phyloP scores from a whole-genome alignment of 1,284 basidiomycete genomes.

The Mycena sp. region DNA sequence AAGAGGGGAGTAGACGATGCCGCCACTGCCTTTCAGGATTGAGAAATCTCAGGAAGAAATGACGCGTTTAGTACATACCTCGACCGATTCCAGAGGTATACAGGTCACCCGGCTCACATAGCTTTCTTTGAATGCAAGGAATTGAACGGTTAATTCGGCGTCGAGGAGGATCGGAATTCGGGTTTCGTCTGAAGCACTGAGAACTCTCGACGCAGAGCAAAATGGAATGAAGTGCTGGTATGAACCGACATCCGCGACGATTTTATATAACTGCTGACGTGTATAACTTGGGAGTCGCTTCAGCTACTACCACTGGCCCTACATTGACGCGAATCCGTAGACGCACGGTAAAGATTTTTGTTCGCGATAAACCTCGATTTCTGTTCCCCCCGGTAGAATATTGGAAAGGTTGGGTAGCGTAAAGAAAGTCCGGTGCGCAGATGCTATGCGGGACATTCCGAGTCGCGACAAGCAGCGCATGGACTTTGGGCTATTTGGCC shows the following conservation, averaged over 20 bases:
- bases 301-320: conserved; percentile 4
- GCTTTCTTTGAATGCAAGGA: conserved; percentile 87
- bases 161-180: conserved; percentile 32
- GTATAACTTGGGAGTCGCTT: conserved; percentile 52
- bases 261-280: conserved; percentile 83
- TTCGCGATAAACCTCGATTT: conserved; percentile 52
- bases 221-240: conserved; percentile 93
- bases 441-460: conserved; percentile 18
- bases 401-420: conserved; percentile 49
- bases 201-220: conserved; percentile 81
- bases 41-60: conserved; percentile 15
- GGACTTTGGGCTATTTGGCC: no score
- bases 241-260: conserved; percentile 89
- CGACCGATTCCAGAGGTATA: conserved; percentile 77
- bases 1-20: conserved; percentile 88
- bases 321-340: conserved; percentile 8
- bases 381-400: conserved; percentile 32
- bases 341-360: conserved; percentile 81
- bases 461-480: conserved; percentile 33
- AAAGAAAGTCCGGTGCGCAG: conserved; percentile 44
- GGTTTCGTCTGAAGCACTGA: conserved; percentile 49
- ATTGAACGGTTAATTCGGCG: conserved; percentile 90
- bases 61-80: conserved; percentile 60
- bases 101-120: conserved; percentile 91
- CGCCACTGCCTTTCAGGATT: conserved; percentile 67